Evolutionary conservation across 306 rosid genomes (phyloP), one percentile per base, ranked within the genome.

Genomic region (Quercus wislizeni): DNA sequence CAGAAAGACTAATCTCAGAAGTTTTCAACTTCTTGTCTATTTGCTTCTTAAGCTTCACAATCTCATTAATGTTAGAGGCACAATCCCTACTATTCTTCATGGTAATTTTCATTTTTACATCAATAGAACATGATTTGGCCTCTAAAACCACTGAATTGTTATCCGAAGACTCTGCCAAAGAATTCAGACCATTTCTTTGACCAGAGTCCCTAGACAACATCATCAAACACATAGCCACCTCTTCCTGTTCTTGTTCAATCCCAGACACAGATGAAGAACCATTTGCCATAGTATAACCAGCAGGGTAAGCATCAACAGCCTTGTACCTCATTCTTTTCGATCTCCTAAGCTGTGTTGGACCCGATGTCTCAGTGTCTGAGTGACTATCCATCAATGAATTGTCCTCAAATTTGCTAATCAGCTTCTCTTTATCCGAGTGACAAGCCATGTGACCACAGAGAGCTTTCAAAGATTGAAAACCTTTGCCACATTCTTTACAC

Each of bases 401-500:
- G 76, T 80, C 79, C 20, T 80, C 87, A 78, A 77, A 55, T 86
- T 56, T 82, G 61, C 52, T 81, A 55, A 74, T 28, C 68, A 83
- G 81, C 72, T 78, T 90, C 55, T 90, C 96, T 68, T 86, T 93
- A 6, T 93, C 97, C 4, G 92, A 88, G 80, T 92, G 97, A 84
- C 87, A 86, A 75, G 94, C 97, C 99, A 94, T 91, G 88, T 92
- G 97, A 52, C 97, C 94, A 80, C 90, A 90, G 4, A 92, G 82
- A 81, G 97, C 95, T 81, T 94, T 92, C 88, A 87, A 68, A 27
- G 97, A 92, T 28, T 86, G 75, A 75, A 94, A 94, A 58, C 93
- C 90, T 83, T 88, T 90, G 14, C 98, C 97, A 85, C 97, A 92
- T 86, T 92, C 92, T 73, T 84, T 91, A 58, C 99, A 94, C 38